Evolutionary conservation across 2,329 filamentous ascomycete genomes (phyloP), one percentile per base, ranked within the genome.

Genomic region (Fusarium subglutinans): DNA sequence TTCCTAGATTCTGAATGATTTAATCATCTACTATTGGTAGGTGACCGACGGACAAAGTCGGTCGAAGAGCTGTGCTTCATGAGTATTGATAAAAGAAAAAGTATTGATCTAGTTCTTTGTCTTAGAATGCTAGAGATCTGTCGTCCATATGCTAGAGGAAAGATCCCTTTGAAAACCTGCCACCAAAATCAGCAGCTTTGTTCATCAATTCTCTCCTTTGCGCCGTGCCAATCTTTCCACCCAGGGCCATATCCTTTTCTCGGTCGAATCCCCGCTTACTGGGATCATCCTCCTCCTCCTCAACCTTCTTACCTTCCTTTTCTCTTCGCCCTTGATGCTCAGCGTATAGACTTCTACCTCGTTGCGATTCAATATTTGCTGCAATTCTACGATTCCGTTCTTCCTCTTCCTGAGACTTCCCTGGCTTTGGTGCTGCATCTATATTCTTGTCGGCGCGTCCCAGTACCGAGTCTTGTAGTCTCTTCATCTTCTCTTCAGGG

Each of bases 171-270:
- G 91, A 89, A 79, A 98, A 98, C 55, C 94, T 87, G 2, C 92
- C 92, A 8, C 93, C 91, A 83, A 98, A 98, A 78, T 95, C 92
- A 22, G 91, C 90, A 9, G 94, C 93, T 80, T 93, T 92, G 74
- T 90, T 92, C 68, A 98, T 81, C 85, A 98, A 85, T 76, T 98
- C 93, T 77, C 90, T 90, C 76, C 92, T 90, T 84, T 98, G 91
- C 41, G 91, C 87, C 74, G 91, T 86, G 33, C 91, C 92, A 60
- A 98, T 90, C 78, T 90, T 90, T 24, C 90, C 90, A 14, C 92
- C 92, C 6, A 94, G 84, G 44, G 90, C 92, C 90, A 98, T 98
- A 81, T 98, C 96, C 85, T 98, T 98, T 82, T 98, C 94, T 72
- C 91, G 89, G 83, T 98, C 94, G 83, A 98, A 98, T 0, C 90